These are phyloP conservation scores for Trypanosoma brucei DNA, from an alignment of 208 protist species.

Conservation along the genomic window DNA sequence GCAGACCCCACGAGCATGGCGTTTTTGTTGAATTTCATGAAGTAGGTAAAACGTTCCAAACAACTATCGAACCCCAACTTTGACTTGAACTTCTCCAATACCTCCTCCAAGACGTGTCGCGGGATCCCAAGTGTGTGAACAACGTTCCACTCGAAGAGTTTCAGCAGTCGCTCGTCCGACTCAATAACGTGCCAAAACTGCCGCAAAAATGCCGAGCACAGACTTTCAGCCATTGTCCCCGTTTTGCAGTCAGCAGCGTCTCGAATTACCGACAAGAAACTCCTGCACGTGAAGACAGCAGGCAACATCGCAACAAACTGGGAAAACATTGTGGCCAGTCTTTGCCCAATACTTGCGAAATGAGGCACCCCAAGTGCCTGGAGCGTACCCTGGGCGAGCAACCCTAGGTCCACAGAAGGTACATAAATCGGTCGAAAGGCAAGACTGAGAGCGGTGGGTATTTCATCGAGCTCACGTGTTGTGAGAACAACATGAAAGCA, in stretches of 20 bases:
- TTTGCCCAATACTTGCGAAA: conserved; percentile 23
- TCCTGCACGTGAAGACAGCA: conserved; percentile 39
- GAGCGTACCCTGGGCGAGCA: conserved; percentile 44
- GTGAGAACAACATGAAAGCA: conserved; percentile 43
- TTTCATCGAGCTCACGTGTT: conserved; percentile 13
- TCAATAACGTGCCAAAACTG: conserved; percentile 35
- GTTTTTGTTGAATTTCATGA: conserved; percentile 48
- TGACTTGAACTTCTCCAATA: conserved; percentile 5
- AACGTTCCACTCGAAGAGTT: conserved; percentile 42
- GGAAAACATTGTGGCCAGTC: conserved; percentile 54
- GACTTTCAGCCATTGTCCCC: conserved; percentile 20
- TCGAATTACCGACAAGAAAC: conserved; percentile 38
- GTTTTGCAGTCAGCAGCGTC: conserved; percentile 12
- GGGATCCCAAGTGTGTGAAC: conserved; percentile 32
- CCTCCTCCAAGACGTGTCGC: conserved; percentile 16
- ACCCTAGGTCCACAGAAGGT: conserved; percentile 25
- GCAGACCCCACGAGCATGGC: conserved; percentile 57
- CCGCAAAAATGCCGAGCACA: conserved; percentile 38
- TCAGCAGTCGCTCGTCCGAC: conserved; percentile 28
- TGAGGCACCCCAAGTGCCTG: conserved; percentile 35
- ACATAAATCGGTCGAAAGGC: conserved; percentile 49
- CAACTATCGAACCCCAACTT: conserved; percentile 18
- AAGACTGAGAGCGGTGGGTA: conserved; percentile 30
- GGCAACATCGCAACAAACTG: conserved; percentile 44
- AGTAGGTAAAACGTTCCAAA: conserved; percentile 35